These are phyloP conservation scores for Trypanosoma mega DNA, from an alignment of 208 protist species.

Conservation along the genomic window DNA sequence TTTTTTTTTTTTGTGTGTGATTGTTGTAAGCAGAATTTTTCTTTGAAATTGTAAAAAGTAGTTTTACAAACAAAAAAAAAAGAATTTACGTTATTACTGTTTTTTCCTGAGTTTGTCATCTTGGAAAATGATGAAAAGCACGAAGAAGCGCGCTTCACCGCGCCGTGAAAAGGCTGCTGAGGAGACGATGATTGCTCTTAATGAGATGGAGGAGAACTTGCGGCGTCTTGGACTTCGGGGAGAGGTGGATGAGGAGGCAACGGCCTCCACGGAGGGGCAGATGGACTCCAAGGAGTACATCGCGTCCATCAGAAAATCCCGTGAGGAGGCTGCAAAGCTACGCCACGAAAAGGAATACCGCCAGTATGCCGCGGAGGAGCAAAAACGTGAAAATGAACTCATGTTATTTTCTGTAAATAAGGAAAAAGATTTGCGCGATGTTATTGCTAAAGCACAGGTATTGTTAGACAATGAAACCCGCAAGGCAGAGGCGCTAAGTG, in stretches of 20 bases:
- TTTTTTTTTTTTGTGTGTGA: too few relatives aligned
- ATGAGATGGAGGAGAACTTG: slow-evolving; percentile 80
- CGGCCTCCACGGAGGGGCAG: slow-evolving; percentile 1
- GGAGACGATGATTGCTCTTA: slow-evolving; percentile 46
- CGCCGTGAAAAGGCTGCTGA: neutral
- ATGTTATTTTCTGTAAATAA: slow-evolving; percentile 25
- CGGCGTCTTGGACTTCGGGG: slow-evolving; percentile 55
- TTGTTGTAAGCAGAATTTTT: too few relatives aligned
- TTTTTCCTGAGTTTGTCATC: neutral
- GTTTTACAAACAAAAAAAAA: too few relatives aligned
- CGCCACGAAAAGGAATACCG: slow-evolving; percentile 64
- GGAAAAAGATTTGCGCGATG: slow-evolving; percentile 25
- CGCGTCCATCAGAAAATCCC: slow-evolving; percentile 43
- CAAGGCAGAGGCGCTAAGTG: slow-evolving; percentile 10
- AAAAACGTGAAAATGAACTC: slow-evolving; percentile 35
- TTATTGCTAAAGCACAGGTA: slow-evolving; percentile 34
- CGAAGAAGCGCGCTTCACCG: neutral
- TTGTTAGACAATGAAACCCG: slow-evolving; percentile 36
- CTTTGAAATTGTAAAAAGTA: too few relatives aligned
- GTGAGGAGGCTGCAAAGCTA: slow-evolving; percentile 46
- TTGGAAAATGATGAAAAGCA: neutral
- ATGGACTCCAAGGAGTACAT: slow-evolving; percentile 45
- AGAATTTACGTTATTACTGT: too few relatives aligned
- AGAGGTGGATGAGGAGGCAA: slow-evolving; percentile 8
- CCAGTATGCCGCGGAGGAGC: slow-evolving; percentile 44